Conservation (phyloP, 1,284 basidiomycete genomes). For the Pyrrhoderma noxium region DNA sequence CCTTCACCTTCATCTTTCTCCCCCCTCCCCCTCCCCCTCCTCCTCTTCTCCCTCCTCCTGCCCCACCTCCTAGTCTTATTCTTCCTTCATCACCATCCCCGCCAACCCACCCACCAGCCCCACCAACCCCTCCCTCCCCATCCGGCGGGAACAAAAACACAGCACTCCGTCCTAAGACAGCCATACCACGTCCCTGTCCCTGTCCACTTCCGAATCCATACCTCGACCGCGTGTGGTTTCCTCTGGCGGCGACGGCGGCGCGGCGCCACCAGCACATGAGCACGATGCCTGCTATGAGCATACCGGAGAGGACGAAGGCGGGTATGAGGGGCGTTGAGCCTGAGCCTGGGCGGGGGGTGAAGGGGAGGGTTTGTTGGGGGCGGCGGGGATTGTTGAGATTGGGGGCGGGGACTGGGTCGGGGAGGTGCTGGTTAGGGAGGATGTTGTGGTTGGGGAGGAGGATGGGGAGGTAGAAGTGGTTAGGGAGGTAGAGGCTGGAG, state of each 20-base stretch:
- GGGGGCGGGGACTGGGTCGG: no score
- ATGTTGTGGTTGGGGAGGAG: no score
- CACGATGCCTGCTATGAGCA: constrained; percentile 15
- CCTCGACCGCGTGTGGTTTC: background rate
- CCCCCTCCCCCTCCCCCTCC: background rate
- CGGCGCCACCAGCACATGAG: constrained; percentile 17
- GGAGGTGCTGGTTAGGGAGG: no score
- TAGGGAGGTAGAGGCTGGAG: no score
- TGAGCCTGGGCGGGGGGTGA: no score
- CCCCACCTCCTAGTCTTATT: background rate
- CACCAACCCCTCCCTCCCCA: constrained; percentile 4
- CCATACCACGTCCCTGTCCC: background rate
- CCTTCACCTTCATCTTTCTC: constrained; percentile 9
- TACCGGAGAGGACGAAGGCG: constrained; percentile 18
- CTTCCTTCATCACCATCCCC: constrained; percentile 8
- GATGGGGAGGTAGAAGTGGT: no score
- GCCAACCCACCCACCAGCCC: constrained; percentile 9
- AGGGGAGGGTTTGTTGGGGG: no score
- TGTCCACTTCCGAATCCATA: background rate
- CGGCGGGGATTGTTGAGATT: no score
- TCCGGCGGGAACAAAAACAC: background rate
- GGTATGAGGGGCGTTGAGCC: constrained; percentile 17
- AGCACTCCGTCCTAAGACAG: background rate
- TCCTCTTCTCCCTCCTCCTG: background rate
- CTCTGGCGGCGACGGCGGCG: background rate